Evolutionary conservation across 1,139 yeast species (phyloP), one percentile per base, ranked within the genome.

Genomic region (Saccharomyces hybrid): DNA sequence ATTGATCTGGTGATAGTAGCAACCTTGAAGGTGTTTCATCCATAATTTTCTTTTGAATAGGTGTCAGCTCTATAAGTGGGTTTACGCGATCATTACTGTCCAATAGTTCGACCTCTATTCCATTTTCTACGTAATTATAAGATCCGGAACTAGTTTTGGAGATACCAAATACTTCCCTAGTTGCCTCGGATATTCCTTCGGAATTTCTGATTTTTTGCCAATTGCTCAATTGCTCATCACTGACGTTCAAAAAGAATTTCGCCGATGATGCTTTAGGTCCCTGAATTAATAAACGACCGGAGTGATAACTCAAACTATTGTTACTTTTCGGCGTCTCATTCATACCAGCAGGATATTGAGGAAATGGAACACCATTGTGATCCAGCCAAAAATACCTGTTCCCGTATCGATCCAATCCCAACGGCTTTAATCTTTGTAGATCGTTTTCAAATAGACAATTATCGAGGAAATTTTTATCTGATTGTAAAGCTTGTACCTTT

Each of bases 341-440:
- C 25, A 80, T 75, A 68, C 90, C 97, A 59, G 83, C 81, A 5
- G 88, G 96, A 59, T 87, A 78, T 63, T 89, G 96, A 47, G 80
- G 44, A 38, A 25, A 38, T 8, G 90, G 88, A 54, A 88, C 76
- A 0, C 98, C 99, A 66, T 86, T 86, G 60, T 80, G 78, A 67
- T 93, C 98, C 67, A 91, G 84, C 97, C 97, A 93, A 95, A 96
- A 95, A 69, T 91, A 93, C 60, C 93, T 77, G 71, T 93, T 95
- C 68, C 76, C 89, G 58, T 81, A 80, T 54, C 96, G 76, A 69
- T 93, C 99, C 59, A 83, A 80, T 3, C 99, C 99, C 29, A 93
- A 73, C 51, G 82, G 76, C 56, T 81, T 81, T 47, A 90, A 79
- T 57, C 99, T 74, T 68, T 90, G 97, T 58, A 87, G 78, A 64